Evolutionary conservation across 139 green algal species (phyloP).

Genomic region (Trebouxia sp.): DNA sequence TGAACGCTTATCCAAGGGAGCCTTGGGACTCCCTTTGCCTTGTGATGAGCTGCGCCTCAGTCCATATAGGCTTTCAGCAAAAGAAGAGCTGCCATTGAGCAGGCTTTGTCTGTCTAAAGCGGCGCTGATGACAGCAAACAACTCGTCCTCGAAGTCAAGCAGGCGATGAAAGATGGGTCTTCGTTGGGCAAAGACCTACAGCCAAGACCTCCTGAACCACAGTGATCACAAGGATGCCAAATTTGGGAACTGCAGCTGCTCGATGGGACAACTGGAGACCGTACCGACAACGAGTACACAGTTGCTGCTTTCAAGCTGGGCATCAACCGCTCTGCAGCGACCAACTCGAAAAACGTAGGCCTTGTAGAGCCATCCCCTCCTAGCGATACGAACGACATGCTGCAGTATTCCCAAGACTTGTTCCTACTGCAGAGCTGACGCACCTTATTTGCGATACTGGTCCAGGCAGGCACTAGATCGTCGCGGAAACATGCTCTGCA

Average conservation of each 20-base stretch:
- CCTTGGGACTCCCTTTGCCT: not conserved
- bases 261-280: not conserved
- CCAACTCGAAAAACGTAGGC: constrained; percentile 88
- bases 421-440: no score
- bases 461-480: no score
- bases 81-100: constrained; percentile 53
- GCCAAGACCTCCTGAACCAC: not conserved
- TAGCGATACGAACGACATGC: constrained; percentile 77
- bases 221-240: not conserved
- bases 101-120: constrained; percentile 73
- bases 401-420: no score
- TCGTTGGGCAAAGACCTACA: constrained; percentile 72
- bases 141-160: constrained; percentile 77
- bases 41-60: constrained; percentile 43
- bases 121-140: constrained; percentile 64
- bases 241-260: not conserved
- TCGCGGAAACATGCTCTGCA: no score
- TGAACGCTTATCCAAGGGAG: not conserved
- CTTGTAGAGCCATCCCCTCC: constrained; percentile 57
- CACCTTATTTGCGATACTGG: no score
- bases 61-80: constrained; percentile 85
- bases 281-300: constrained; percentile 77
- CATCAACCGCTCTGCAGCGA: constrained; percentile 81
- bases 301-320: constrained; percentile 71
- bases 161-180: constrained; percentile 58